Base-by-base conservation (phyloP, 441 rosid genomes). In the Adansonia madagascariensis region DNA sequence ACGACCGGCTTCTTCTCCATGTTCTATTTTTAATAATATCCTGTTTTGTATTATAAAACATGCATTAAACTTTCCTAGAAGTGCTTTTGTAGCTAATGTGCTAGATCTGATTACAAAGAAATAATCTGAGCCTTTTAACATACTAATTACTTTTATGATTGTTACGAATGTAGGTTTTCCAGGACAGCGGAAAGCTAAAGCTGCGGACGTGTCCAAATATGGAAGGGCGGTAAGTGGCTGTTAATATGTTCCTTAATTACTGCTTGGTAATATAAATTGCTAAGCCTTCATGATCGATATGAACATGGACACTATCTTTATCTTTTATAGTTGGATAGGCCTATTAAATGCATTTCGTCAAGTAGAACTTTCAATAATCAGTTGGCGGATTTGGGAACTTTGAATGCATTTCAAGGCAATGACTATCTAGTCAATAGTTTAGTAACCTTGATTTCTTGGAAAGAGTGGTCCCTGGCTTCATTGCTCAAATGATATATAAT, bases 171-270 rank as follows among this genome's bases (percentile, higher is more conserved):
- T n/a, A 82, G 88, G 88, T 49, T 66, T 31, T 18, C 88, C 82
- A 8, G 80, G 81, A 56, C 70, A 59, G 49, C 80, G 67, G 76
- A 80, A 71, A 63, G 78, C 85, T 77, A 85, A 82, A 70, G 59
- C 56, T 60, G 79, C 77, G 6, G 85, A 85, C 22, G 68, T 85
- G 24, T 81, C 84, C 35, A 83, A 79, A 75, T 85, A 72, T 70
- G 80, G 85, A 22, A 81, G 77, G 74, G 78, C 77, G 56, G 85
- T 85, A 75, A 71, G 84, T 78, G 71, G 73, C 53, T 76, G 9
- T 61, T 27, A 71, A 11, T 10, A 12, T 75, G 20, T 47, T 50
- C 5, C 59, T 72, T 52, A 1, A 17, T 35, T 52, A 24, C 31
- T 53, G 43, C 75, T 18, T 56, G 61, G 11, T 60, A 49, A 63